Conservation (phyloP, 805 yeast genomes). For the Starmerella geochares region DNA sequence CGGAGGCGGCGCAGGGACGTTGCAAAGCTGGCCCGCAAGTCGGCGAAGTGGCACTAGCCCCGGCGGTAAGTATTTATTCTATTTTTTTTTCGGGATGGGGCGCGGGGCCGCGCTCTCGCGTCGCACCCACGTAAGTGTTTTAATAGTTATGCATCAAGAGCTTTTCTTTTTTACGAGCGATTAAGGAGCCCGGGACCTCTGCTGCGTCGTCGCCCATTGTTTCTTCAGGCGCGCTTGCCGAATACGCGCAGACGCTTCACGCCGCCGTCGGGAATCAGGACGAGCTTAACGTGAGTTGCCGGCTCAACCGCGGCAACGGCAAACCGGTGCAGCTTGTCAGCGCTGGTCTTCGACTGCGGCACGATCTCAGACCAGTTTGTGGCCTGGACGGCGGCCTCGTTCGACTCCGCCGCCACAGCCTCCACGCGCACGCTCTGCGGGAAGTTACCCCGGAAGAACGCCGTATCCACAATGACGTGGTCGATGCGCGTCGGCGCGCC, state of each 20-base stretch:
- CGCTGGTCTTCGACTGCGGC: constrained; percentile 60
- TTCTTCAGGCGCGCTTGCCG: constrained; percentile 38
- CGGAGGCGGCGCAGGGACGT: constrained; percentile 43
- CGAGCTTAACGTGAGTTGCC: constrained; percentile 62
- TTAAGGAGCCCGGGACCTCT: no score
- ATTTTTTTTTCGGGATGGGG: background rate
- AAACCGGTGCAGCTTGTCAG: constrained; percentile 68
- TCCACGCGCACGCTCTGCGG: constrained; percentile 72
- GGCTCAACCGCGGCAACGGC: constrained; percentile 24
- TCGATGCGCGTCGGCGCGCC: constrained; percentile 54
- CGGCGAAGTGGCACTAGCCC: background rate
- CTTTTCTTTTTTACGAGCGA: background rate
- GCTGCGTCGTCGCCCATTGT: background rate
- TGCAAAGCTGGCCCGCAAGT: constrained; percentile 1
- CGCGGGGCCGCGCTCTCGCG: no score
- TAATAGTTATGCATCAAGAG: no score
- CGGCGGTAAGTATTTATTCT: background rate
- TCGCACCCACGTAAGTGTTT: no score
- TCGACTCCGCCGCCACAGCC: constrained; percentile 39
- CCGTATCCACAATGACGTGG: constrained; percentile 72
- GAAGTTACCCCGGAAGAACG: constrained; percentile 88
- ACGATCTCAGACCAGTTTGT: constrained; percentile 60
- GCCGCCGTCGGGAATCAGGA: constrained; percentile 95
- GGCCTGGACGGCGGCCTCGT: constrained; percentile 35
- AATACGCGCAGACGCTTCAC: constrained; percentile 79